Conservation (phyloP, 768 basidiomycete genomes). For the Kwoniella newhampshirensis region DNA sequence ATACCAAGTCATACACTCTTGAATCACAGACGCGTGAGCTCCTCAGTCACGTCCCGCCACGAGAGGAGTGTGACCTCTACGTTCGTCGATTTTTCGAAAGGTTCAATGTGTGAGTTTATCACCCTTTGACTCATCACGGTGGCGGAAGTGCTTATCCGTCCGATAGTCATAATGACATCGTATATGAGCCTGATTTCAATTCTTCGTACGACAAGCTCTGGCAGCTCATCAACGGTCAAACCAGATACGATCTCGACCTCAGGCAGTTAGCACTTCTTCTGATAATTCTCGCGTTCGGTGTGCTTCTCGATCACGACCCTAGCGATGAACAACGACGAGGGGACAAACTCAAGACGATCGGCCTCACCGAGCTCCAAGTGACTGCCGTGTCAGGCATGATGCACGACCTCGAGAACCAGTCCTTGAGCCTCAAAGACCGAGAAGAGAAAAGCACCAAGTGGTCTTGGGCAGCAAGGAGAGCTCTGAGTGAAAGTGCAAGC, state of each 20-base stretch:
- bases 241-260: slow-evolving; percentile 24
- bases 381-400: background rate
- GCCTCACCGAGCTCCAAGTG: background rate
- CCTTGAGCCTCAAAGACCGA: slow-evolving; percentile 13
- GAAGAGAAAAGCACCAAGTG: slow-evolving; percentile 24
- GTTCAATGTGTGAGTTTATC: slow-evolving; percentile 25
- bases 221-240: slow-evolving; percentile 19
- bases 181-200: slow-evolving; percentile 33
- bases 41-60: slow-evolving; percentile 12
- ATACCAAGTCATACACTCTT: slow-evolving; percentile 21
- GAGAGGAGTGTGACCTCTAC: slow-evolving; percentile 10
- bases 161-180: slow-evolving; percentile 29
- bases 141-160: background rate
- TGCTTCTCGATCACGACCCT: slow-evolving; percentile 26
- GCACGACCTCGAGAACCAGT: slow-evolving; percentile 5
- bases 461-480: slow-evolving; percentile 32
- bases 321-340: background rate
- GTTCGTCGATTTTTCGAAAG: slow-evolving; percentile 22
- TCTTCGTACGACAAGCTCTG: slow-evolving; percentile 30
- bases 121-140: background rate
- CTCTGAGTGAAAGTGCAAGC: slow-evolving; percentile 22
- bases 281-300: slow-evolving; percentile 32
- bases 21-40: slow-evolving; percentile 22
- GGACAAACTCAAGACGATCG: background rate
- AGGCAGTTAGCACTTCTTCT: slow-evolving; percentile 28